These are phyloP conservation scores for Colletotrichum abscissum DNA, from an alignment of 2,329 filamentous ascomycete genomes.

Conservation along the genomic window DNA sequence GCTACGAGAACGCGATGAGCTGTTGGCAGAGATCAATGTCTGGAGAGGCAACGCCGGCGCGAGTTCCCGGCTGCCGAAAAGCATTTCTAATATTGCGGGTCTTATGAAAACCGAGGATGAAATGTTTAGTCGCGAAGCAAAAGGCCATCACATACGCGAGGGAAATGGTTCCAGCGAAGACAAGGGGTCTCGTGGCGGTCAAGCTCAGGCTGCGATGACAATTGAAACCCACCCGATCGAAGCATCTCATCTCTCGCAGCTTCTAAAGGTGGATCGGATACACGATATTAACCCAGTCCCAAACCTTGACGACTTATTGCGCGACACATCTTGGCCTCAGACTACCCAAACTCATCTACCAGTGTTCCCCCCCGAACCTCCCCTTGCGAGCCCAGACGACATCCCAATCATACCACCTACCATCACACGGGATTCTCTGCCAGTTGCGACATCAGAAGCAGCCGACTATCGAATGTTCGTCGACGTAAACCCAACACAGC, in stretches of 20 bases:
- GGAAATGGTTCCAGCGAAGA: not conserved
- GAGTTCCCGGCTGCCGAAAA: not conserved
- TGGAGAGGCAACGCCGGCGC: conserved; percentile 35
- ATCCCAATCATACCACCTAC: not conserved
- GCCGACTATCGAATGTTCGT: not conserved
- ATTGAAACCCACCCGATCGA: not conserved
- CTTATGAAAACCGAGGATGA: conserved; percentile 24
- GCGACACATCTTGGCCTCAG: conserved; percentile 12
- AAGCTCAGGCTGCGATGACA: not conserved
- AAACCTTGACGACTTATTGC: conserved; percentile 4
- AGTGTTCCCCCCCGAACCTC: not conserved
- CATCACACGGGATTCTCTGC: not conserved
- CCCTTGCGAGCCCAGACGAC: not conserved
- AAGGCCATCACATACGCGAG: not conserved
- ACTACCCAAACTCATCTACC: not conserved
- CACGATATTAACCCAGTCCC: conserved; percentile 6
- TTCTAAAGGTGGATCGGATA: not conserved
- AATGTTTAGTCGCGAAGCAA: not conserved
- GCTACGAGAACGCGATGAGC: conserved; percentile 42
- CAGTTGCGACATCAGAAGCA: not conserved
- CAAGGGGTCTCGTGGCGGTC: not conserved
- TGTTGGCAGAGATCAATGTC: conserved; percentile 43
- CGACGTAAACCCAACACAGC: not conserved
- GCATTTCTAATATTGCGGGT: conserved; percentile 4
- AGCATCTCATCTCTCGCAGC: not conserved